A percentile compares a stretch with the other conserved stretches of the same genome.
Conservation (phyloP, 225 moss, liverwort and hornwort species). For the Sphagnum tenellum region DNA sequence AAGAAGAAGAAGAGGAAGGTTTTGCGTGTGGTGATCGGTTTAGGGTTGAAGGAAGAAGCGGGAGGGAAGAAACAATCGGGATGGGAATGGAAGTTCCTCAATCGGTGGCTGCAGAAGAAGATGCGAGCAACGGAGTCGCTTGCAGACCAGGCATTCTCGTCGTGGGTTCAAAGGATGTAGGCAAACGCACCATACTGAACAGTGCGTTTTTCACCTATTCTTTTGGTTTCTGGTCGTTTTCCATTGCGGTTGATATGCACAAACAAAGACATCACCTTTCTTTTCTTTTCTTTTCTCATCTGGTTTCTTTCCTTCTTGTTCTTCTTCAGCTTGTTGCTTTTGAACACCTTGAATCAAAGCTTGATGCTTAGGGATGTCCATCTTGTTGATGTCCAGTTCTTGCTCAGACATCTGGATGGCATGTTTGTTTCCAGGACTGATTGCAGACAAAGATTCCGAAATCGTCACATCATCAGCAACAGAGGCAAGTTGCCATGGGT, state of each 20-base stretch:
- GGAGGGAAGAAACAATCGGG: no score
- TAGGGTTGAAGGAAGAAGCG: neutral
- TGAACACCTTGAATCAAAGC: neutral
- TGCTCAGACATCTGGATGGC: neutral
- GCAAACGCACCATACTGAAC: constrained; percentile 71
- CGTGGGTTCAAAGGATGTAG: constrained; percentile 68
- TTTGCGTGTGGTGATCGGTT: neutral
- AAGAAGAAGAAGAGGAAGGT: no score
- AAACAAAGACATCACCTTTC: no score
- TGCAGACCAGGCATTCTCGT: constrained; percentile 54
- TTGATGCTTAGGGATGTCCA: neutral
- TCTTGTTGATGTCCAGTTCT: neutral
- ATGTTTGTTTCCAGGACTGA: constrained; percentile 37
- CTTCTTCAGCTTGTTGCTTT: neutral
- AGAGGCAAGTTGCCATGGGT: constrained; percentile 65
- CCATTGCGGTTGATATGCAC: no score
- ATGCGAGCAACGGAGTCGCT: constrained; percentile 18
- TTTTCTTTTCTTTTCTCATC: neutral
- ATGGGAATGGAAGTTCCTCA: constrained; percentile 54
- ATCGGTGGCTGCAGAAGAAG: constrained; percentile 14
- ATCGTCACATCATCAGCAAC: constrained; percentile 26
- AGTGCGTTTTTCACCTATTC: constrained; percentile 30
- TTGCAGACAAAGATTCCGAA: constrained; percentile 27
- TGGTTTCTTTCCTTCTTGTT: neutral
- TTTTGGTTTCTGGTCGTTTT: neutral